Conservation (phyloP, 116 monocot species). For the Iris pallida region DNA sequence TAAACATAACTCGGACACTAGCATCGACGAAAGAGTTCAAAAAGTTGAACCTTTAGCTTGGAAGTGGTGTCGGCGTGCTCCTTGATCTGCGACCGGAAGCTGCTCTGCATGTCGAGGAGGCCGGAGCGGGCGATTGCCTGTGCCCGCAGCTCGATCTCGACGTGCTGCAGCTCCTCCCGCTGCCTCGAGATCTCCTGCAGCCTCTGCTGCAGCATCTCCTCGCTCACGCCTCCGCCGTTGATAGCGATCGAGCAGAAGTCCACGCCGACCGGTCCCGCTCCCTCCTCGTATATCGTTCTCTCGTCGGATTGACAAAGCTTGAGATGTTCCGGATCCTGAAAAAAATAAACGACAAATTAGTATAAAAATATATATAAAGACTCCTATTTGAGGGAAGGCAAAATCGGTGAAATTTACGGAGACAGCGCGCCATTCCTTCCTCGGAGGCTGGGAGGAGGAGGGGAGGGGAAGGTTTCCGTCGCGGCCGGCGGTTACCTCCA, state of each 20-base stretch:
- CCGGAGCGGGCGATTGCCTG: conserved; percentile 40
- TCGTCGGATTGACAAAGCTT: conserved; percentile 67
- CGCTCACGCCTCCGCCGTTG: conserved; percentile 44
- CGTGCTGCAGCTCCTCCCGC: conserved; percentile 50
- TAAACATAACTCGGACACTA: too few relatives aligned
- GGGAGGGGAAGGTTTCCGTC: conserved; percentile 45
- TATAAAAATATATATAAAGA: background rate
- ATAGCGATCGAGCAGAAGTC: conserved; percentile 66
- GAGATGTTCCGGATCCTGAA: conserved; percentile 45
- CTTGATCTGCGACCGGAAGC: conserved; percentile 47
- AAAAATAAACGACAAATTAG: background rate
- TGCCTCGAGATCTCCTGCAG: conserved; percentile 44
- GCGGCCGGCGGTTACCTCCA: conserved; percentile 62
- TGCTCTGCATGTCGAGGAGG: conserved; percentile 51
- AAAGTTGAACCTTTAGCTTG: conserved; percentile 61
- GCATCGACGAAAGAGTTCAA: too few relatives aligned
- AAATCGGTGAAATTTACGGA: conserved; percentile 34
- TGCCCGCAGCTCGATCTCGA: conserved; percentile 64
- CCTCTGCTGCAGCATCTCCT: conserved; percentile 51
- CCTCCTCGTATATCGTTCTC: conserved; percentile 82
- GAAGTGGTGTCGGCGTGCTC: conserved; percentile 41
- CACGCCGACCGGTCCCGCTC: conserved; percentile 28
- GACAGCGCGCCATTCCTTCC: conserved; percentile 82
- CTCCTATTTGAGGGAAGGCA: background rate
- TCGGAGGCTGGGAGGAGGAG: conserved; percentile 34